phyloP scores from a whole-genome alignment of 805 yeast genomes.

The Scheffersomyces spartinae region DNA sequence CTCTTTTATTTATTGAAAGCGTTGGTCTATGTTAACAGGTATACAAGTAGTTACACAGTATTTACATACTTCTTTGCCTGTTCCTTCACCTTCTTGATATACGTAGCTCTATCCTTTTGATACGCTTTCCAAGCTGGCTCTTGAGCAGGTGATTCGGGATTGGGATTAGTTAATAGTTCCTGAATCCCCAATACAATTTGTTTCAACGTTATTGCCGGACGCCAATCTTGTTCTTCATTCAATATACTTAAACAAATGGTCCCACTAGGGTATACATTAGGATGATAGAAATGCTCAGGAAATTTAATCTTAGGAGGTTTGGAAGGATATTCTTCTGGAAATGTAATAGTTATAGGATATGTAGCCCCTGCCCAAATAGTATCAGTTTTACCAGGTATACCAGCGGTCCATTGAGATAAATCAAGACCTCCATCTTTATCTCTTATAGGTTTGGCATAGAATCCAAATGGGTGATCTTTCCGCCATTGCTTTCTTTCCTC shows the following conservation, averaged over 20 bases:
- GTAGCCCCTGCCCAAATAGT: conserved; percentile 89
- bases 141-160: conserved; percentile 94
- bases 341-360: conserved; percentile 69
- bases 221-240: conserved; percentile 96
- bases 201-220: conserved; percentile 88
- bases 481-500: conserved; percentile 98
- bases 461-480: conserved; percentile 96
- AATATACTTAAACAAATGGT: conserved; percentile 87
- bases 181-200: conserved; percentile 89
- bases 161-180: conserved; percentile 80
- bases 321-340: conserved; percentile 89
- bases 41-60: conserved; percentile 7
- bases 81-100: conserved; percentile 66
- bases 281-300: conserved; percentile 88
- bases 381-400: conserved; percentile 84
- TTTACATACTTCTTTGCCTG: conserved; percentile 67
- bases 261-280: conserved; percentile 96
- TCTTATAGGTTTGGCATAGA: conserved; percentile 83
- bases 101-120: conserved; percentile 46
- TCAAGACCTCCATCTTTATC: conserved; percentile 75
- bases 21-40: too few relatives aligned
- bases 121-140: conserved; percentile 90
- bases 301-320: conserved; percentile 93
- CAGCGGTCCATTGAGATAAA: conserved; percentile 83
- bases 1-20: too few relatives aligned